phyloP scores from a whole-genome alignment of 257 asterid species.

The Solanum corneliomulleri region DNA sequence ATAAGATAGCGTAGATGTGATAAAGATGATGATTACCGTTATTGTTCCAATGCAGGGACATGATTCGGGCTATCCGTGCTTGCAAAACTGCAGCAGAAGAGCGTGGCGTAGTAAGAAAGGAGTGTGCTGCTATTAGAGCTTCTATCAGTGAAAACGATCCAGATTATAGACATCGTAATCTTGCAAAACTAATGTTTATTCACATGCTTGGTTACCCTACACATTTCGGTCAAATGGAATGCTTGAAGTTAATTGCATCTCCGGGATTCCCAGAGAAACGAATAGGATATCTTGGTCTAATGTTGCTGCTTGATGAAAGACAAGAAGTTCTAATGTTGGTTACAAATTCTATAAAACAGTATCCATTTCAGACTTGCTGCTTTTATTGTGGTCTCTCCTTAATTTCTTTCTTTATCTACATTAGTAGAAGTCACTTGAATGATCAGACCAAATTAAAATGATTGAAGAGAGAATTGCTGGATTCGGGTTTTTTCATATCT shows the following conservation, averaged over 20 bases:
- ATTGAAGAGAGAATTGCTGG: not conserved
- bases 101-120: conserved; percentile 94
- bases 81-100: conserved; percentile 99
- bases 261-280: conserved; percentile 99
- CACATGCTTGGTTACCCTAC: conserved; percentile 99
- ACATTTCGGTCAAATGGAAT: conserved; percentile 99
- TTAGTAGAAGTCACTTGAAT: not conserved
- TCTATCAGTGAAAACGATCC: conserved; percentile 87
- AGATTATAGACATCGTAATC: conserved; percentile 82
- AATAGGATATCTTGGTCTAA: conserved; percentile 97
- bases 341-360: conserved; percentile 97
- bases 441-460: not conserved
- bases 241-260: conserved; percentile 84
- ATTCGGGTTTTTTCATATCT: not conserved
- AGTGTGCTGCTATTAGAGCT: conserved; percentile 96
- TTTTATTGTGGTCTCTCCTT: not conserved
- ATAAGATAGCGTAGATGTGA: not conserved
- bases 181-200: conserved; percentile 99
- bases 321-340: conserved; percentile 99
- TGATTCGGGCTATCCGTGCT: conserved; percentile 94
- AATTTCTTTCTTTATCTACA: not conserved
- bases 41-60: conserved; percentile 54
- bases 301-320: conserved; percentile 99
- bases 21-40: not conserved
- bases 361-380: conserved; percentile 21